Evolutionary conservation across 345 rosid species (phyloP).

Genomic region (Viola odorata): DNA sequence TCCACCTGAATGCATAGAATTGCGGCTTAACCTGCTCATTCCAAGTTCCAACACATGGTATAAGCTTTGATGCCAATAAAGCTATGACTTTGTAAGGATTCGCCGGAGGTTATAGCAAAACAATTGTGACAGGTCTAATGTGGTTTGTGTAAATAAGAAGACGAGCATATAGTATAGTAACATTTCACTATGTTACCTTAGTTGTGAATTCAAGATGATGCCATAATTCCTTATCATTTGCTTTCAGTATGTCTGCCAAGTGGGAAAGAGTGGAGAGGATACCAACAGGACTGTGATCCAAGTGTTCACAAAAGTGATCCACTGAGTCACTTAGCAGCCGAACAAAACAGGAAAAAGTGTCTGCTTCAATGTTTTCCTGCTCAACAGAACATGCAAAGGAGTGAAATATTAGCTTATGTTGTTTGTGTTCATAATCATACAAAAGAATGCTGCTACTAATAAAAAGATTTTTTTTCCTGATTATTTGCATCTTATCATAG

Average conservation of each 20-base stretch:
- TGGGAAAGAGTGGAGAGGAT: conserved; percentile 60
- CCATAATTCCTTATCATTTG: conserved; percentile 64
- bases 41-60: not conserved
- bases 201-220: conserved; percentile 54
- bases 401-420: not conserved
- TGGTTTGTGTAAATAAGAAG: not conserved
- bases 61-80: conserved; percentile 2
- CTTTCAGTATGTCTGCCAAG: conserved; percentile 50
- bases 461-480: not conserved
- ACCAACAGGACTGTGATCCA: conserved; percentile 65
- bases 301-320: conserved; percentile 66
- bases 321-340: conserved; percentile 56
- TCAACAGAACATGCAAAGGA: not conserved
- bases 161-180: not conserved
- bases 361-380: conserved; percentile 66
- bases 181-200: conserved; percentile 30
- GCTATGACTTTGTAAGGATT: not conserved
- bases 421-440: not conserved
- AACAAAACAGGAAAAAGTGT: conserved; percentile 59
- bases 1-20: conserved; percentile 68
- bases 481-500: not conserved
- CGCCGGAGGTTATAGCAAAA: not conserved
- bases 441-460: not conserved
- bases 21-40: conserved; percentile 60
- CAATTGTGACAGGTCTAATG: not conserved